Percentiles rank a stretch among this genome's conserved stretches.
These are phyloP conservation scores for Uromyces viciae-fabae DNA, from an alignment of 1,284 basidiomycete species.

Conservation along the genomic window DNA sequence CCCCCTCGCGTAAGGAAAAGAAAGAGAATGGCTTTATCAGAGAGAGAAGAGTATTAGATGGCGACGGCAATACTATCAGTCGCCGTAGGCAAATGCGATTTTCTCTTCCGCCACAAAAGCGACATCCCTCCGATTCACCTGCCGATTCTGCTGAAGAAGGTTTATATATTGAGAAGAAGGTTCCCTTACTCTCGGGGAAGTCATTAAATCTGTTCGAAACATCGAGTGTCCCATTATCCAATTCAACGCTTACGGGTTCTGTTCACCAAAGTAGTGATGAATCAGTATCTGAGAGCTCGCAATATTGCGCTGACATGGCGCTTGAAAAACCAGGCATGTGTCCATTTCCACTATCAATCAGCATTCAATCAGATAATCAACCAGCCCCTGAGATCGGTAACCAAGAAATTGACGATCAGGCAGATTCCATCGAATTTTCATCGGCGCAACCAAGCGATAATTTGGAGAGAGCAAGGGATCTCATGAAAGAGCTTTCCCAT, in stretches of 20 bases:
- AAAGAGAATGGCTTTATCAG: neutral
- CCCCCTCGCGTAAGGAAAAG: neutral
- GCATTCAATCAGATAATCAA: too few species aligned
- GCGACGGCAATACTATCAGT: neutral
- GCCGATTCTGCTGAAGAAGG: neutral
- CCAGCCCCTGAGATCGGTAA: too few species aligned
- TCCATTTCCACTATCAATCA: too few species aligned
- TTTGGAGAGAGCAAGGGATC: neutral
- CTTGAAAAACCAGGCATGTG: conserved; percentile 20
- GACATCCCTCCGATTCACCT: neutral
- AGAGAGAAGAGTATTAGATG: neutral
- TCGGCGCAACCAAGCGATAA: neutral
- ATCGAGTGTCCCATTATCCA: neutral
- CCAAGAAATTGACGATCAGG: neutral
- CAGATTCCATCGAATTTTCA: neutral
- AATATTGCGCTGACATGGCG: neutral
- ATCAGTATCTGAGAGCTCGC: neutral
- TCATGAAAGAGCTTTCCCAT: neutral
- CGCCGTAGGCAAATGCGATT: conserved; percentile 1
- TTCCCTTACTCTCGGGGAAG: neutral
- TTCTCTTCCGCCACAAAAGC: neutral
- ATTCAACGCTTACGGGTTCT: neutral
- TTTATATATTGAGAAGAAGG: neutral
- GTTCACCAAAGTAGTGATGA: neutral
- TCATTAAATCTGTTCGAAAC: neutral